A percentile compares a stretch with the other conserved stretches of the same genome.
phyloP scores from a whole-genome alignment of 768 basidiomycete genomes.

The Crassisporium funariophilum region DNA sequence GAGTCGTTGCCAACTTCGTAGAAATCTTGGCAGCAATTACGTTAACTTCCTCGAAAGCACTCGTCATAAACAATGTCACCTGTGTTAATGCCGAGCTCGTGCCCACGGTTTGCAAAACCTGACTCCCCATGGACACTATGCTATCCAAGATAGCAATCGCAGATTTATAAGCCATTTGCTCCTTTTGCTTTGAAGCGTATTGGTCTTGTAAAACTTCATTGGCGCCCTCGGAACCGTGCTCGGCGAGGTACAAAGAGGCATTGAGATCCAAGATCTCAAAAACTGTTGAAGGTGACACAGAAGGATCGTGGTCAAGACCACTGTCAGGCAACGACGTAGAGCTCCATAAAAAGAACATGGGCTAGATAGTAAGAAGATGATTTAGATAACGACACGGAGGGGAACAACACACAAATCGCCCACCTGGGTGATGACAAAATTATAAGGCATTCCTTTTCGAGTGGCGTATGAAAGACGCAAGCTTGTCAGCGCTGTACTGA shows the following conservation, averaged over 20 bases:
- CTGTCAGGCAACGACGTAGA: constrained; percentile 33
- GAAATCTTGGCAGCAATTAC: neutral
- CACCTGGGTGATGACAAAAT: constrained; percentile 47
- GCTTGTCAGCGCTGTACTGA: constrained; percentile 10
- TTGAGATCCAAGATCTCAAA: constrained; percentile 45
- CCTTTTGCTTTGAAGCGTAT: constrained; percentile 8
- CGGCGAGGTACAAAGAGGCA: constrained; percentile 41
- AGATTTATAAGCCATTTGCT: constrained; percentile 3
- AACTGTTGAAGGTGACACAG: constrained; percentile 34
- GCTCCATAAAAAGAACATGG: constrained; percentile 52
- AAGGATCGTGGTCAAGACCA: constrained; percentile 21
- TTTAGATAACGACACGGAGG: neutral
- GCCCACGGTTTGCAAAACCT: neutral
- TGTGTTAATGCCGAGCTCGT: neutral
- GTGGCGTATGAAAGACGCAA: constrained; percentile 11
- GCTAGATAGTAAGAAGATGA: constrained; percentile 37
- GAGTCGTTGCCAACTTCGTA: constrained; percentile 33
- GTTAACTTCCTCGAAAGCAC: neutral
- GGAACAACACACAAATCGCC: neutral
- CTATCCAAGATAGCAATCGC: neutral
- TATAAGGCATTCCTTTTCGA: constrained; percentile 32
- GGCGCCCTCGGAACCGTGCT: constrained; percentile 16
- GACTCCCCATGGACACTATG: neutral
- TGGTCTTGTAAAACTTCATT: neutral
- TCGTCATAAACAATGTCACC: neutral